Percentiles rank a stretch among this genome's conserved stretches.
Evolutionary conservation across 345 rosid genomes (phyloP).

Genomic region (Ailanthus altissimus): DNA sequence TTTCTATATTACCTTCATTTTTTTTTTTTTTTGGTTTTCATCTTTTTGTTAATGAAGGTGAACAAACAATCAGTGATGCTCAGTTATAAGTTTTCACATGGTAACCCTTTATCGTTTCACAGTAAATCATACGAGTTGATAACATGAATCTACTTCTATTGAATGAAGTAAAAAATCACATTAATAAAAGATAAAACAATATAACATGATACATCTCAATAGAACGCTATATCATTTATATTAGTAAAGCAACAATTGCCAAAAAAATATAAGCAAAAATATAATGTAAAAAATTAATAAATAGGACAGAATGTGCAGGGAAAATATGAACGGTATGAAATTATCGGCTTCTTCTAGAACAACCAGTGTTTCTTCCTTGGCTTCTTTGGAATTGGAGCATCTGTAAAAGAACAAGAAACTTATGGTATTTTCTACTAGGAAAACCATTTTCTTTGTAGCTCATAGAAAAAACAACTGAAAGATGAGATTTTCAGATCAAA

Average conservation of each 20-base stretch:
- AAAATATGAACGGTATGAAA: slow-evolving; percentile 13
- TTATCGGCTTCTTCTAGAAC: slow-evolving; percentile 48
- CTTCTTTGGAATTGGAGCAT: slow-evolving; percentile 61
- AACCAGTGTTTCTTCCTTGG: slow-evolving; percentile 95
- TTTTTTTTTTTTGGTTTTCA: too few relatives aligned
- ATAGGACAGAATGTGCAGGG: not conserved
- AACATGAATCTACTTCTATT: not conserved
- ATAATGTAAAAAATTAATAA: not conserved
- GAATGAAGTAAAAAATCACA: slow-evolving; percentile 12
- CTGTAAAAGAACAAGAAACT: slow-evolving; percentile 40
- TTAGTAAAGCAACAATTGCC: not conserved
- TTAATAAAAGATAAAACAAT: not conserved
- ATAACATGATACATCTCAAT: slow-evolving; percentile 3
- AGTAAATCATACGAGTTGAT: not conserved
- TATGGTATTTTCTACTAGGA: not conserved
- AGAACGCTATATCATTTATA: not conserved
- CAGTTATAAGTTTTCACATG: not conserved
- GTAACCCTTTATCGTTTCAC: not conserved
- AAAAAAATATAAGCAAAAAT: not conserved
- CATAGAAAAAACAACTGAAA: not conserved
- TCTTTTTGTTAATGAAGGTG: not conserved
- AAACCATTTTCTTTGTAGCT: not conserved
- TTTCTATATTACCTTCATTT: too few relatives aligned
- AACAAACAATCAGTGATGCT: not conserved
- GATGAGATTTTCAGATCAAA: slow-evolving; percentile 16